Evolutionary conservation across 257 asterid species (phyloP).

Genomic region (Voacanga thouarsii): DNA sequence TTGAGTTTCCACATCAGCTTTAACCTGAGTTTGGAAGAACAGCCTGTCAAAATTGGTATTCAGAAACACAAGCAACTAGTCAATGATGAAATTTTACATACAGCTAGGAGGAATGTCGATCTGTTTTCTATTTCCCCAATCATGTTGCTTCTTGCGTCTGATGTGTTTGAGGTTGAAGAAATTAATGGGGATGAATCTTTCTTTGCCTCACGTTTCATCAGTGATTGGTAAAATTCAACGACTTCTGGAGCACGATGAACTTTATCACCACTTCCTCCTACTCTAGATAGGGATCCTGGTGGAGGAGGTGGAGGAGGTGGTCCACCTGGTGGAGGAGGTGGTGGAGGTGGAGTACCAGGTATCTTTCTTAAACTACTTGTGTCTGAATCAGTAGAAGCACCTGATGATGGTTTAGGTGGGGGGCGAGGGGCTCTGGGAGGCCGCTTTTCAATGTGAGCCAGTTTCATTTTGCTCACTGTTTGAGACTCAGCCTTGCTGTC

Average conservation of each 20-base stretch:
- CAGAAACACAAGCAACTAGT: not conserved
- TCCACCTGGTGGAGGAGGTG: slow-evolving; percentile 74
- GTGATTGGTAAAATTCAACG: slow-evolving; percentile 88
- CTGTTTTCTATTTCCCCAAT: slow-evolving; percentile 94
- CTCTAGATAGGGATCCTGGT: slow-evolving; percentile 62
- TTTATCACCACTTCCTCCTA: slow-evolving; percentile 66
- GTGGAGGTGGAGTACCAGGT: slow-evolving; percentile 67
- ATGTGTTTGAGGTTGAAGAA: slow-evolving; percentile 52
- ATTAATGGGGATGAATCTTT: slow-evolving; percentile 64
- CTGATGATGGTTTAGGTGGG: slow-evolving; percentile 70
- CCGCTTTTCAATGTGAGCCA: slow-evolving; percentile 69
- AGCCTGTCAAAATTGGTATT: slow-evolving; percentile 21
- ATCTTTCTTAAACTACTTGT: slow-evolving; percentile 28
- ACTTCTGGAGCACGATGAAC: slow-evolving; percentile 97
- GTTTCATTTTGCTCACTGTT: slow-evolving; percentile 67
- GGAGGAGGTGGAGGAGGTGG: slow-evolving; percentile 96
- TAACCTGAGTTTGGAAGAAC: slow-evolving; percentile 58
- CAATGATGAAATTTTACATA: slow-evolving; percentile 35
- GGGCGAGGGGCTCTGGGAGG: slow-evolving; percentile 82
- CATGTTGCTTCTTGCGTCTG: slow-evolving; percentile 89
- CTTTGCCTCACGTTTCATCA: slow-evolving; percentile 95
- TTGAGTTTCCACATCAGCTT: slow-evolving; percentile 97
- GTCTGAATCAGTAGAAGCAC: slow-evolving; percentile 33
- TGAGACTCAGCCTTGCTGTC: slow-evolving; percentile 52
- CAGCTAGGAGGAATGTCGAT: slow-evolving; percentile 90